These are phyloP conservation scores for Wickerhamiella shivajii DNA, from an alignment of 805 yeast species.

Conservation along the genomic window DNA sequence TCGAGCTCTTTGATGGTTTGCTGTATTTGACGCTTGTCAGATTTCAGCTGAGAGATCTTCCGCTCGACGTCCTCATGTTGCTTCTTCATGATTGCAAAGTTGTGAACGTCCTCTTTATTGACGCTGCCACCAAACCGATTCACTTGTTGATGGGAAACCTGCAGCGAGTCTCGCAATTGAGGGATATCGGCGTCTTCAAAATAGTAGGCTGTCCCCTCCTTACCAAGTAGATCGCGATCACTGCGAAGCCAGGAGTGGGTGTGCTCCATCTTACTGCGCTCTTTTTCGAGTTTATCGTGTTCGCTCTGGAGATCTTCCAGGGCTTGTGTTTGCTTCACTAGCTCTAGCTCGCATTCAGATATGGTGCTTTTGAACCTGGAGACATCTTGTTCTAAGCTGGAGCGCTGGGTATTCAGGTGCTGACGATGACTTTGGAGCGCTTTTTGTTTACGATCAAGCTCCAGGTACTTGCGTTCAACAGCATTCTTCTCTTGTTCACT, in stretches of 20 bases:
- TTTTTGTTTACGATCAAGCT: slow-evolving; percentile 24
- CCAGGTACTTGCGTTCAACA: slow-evolving; percentile 21
- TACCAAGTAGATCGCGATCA: slow-evolving; percentile 21
- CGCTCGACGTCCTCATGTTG: slow-evolving; percentile 61
- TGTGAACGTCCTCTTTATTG: slow-evolving; percentile 73
- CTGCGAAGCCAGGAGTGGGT: slow-evolving; percentile 55
- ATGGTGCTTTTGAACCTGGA: too few species aligned
- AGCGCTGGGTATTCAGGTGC: too few species aligned
- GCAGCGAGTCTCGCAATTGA: slow-evolving; percentile 44
- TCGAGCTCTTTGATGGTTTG: slow-evolving; percentile 74
- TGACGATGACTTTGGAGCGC: too few species aligned
- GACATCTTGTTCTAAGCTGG: too few species aligned
- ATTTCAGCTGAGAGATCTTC: slow-evolving; percentile 77
- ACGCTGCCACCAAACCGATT: slow-evolving; percentile 66
- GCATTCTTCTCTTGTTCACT: slow-evolving; percentile 29
- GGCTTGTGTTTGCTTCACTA: slow-evolving; percentile 21
- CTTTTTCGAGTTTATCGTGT: slow-evolving; percentile 8
- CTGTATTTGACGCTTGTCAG: slow-evolving; percentile 77
- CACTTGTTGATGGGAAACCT: slow-evolving; percentile 42
- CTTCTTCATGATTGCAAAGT: slow-evolving; percentile 83
- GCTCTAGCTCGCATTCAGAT: slow-evolving; percentile 17
- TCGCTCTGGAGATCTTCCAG: slow-evolving; percentile 18
- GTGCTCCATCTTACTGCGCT: slow-evolving; percentile 34
- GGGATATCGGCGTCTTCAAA: slow-evolving; percentile 34
- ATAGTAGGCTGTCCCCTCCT: slow-evolving; percentile 23